Evolutionary conservation across 331 rosid genomes (phyloP).

Genomic region (Pyracantha coccinea): DNA sequence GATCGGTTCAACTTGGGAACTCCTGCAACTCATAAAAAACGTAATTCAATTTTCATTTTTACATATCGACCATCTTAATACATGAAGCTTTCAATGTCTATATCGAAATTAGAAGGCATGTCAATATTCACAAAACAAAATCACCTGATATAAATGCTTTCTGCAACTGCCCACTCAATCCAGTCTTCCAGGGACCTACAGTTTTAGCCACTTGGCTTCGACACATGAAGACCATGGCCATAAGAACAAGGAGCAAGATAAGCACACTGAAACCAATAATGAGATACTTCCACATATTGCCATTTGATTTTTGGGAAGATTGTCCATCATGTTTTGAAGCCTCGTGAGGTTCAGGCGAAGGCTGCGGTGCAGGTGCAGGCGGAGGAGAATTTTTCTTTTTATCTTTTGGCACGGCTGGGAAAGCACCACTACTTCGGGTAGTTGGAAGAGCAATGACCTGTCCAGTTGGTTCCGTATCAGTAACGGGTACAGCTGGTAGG

Average conservation of each 20-base stretch:
- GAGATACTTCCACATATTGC: conserved; percentile 39
- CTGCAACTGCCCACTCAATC: conserved; percentile 92
- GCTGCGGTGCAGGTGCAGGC: conserved; percentile 7
- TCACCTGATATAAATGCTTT: conserved; percentile 92
- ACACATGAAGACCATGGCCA: conserved; percentile 42
- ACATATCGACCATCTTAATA: not conserved
- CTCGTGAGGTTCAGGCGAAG: conserved; percentile 5
- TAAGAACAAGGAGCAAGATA: conserved; percentile 33
- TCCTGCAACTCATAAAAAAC: conserved; percentile 39
- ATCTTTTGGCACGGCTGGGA: conserved; percentile 50
- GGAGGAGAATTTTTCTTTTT: conserved; percentile 25
- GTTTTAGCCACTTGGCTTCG: conserved; percentile 56
- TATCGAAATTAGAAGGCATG: not conserved
- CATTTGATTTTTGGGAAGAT: conserved; percentile 8
- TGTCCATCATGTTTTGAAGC: conserved; percentile 12
- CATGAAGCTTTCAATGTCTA: not conserved
- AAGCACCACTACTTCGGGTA: conserved; percentile 63
- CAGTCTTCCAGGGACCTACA: conserved; percentile 90
- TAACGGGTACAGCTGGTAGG: conserved; percentile 59
- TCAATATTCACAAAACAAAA: not conserved
- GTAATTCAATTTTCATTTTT: not conserved
- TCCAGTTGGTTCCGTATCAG: conserved; percentile 18
- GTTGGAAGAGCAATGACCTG: conserved; percentile 39
- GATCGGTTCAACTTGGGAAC: conserved; percentile 84
- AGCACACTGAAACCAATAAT: conserved; percentile 25